Conservation (phyloP, 2,329 filamentous ascomycete species). For the Epichloe sylvatica region DNA sequence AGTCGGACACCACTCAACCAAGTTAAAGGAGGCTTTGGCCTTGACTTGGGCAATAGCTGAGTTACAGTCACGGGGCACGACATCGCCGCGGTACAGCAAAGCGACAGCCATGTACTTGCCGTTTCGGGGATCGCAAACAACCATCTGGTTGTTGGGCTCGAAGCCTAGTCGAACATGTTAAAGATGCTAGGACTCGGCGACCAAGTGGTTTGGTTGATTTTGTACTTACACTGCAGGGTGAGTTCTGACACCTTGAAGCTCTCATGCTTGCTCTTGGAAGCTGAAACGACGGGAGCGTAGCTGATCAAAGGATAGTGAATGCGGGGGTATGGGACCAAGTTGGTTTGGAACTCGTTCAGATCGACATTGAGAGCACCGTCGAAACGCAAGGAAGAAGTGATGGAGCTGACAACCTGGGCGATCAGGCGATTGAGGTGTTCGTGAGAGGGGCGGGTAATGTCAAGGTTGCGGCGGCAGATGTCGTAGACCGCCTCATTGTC, state of each 20-base stretch:
- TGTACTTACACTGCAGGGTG: slow-evolving; percentile 53
- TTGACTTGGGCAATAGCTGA: slow-evolving; percentile 53
- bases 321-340: slow-evolving; percentile 58
- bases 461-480: slow-evolving; percentile 59
- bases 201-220: neutral
- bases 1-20: slow-evolving; percentile 63
- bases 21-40: slow-evolving; percentile 58
- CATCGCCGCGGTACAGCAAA: slow-evolving; percentile 58
- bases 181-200: neutral
- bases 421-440: slow-evolving; percentile 62
- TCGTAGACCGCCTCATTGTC: slow-evolving; percentile 66
- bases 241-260: slow-evolving; percentile 75
- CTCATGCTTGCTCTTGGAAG: slow-evolving; percentile 68
- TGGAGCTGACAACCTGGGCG: slow-evolving; percentile 60
- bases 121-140: slow-evolving; percentile 59
- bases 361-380: slow-evolving; percentile 62
- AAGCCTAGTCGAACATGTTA: slow-evolving; percentile 39
- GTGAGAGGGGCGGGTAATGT: slow-evolving; percentile 54
- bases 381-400: slow-evolving; percentile 59
- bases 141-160: slow-evolving; percentile 69
- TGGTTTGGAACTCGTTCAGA: slow-evolving; percentile 66
- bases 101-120: slow-evolving; percentile 67
- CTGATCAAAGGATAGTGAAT: slow-evolving; percentile 63
- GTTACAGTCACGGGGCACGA: slow-evolving; percentile 56
- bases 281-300: slow-evolving; percentile 58